Percentiles rank a stretch among this genome's conserved stretches.
Evolutionary conservation across 495 filamentous ascomycete species (phyloP).

Genomic region (Tirmania nivea): DNA sequence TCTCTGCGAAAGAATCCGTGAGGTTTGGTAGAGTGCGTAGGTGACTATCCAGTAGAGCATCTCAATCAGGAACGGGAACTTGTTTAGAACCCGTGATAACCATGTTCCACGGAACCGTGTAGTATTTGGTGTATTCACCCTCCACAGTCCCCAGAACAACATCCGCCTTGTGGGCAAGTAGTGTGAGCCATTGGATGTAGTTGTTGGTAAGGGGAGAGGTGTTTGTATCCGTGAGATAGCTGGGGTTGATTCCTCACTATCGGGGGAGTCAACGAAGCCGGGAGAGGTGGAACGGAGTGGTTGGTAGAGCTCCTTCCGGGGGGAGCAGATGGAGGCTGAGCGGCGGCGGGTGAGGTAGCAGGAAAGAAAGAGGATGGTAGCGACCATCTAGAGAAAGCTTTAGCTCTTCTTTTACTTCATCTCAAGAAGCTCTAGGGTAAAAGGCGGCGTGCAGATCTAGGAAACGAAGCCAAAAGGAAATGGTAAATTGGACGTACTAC

Average conservation of each 20-base stretch:
- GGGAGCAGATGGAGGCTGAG: neutral
- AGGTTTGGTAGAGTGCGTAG: slow-evolving; percentile 40
- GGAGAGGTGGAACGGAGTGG: no score
- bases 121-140: slow-evolving; percentile 33
- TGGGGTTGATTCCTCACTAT: slow-evolving; percentile 19
- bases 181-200: slow-evolving; percentile 18
- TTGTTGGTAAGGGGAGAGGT: slow-evolving; percentile 15
- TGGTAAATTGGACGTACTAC: slow-evolving; percentile 24
- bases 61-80: slow-evolving; percentile 56
- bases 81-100: slow-evolving; percentile 40
- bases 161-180: slow-evolving; percentile 23
- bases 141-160: slow-evolving; percentile 26
- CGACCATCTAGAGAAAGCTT: slow-evolving; percentile 27
- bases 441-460: no score
- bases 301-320: no score
- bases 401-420: no score
- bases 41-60: slow-evolving; percentile 64
- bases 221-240: slow-evolving; percentile 22
- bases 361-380: slow-evolving; percentile 34
- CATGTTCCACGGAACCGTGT: slow-evolving; percentile 32
- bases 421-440: no score
- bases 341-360: slow-evolving; percentile 34
- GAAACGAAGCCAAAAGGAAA: neutral
- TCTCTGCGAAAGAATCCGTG: slow-evolving; percentile 36
- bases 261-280: neutral